These are phyloP conservation scores for Sarocladium kiliense DNA, from an alignment of 2,329 filamentous ascomycete species.

Conservation along the genomic window DNA sequence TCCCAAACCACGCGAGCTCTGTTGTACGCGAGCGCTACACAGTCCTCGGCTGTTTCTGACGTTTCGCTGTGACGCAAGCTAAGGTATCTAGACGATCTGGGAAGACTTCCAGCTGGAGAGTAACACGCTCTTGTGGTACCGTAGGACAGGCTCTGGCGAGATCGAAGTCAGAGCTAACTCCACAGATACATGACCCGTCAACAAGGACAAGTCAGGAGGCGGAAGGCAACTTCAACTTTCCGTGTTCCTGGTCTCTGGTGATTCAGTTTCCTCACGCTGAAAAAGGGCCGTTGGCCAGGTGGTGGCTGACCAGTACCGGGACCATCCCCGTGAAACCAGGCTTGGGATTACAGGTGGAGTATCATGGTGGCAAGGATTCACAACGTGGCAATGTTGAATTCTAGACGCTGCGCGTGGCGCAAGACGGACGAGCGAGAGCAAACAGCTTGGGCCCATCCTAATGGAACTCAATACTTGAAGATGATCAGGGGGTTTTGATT, in stretches of 20 bases:
- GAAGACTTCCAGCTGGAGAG: background rate
- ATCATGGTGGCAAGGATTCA: background rate
- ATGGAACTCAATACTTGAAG: too few relatives aligned
- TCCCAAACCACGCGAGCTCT: background rate
- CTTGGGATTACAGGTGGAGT: background rate
- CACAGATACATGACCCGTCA: too few relatives aligned
- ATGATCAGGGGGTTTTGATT: too few relatives aligned
- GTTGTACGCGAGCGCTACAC: background rate
- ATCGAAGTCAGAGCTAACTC: too few relatives aligned
- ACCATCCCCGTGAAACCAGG: background rate
- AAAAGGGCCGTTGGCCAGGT: background rate
- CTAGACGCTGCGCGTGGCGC: background rate
- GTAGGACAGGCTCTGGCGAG: too few relatives aligned
- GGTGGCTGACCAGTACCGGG: background rate
- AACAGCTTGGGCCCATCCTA: too few relatives aligned
- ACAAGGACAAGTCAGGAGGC: too few relatives aligned
- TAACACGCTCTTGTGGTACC: background rate
- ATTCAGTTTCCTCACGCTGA: background rate
- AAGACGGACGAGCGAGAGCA: background rate
- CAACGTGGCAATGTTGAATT: background rate
- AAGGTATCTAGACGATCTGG: too few relatives aligned
- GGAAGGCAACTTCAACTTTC: background rate
- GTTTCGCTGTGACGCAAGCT: background rate
- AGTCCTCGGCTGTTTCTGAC: background rate
- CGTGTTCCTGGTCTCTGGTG: background rate